Base-by-base conservation (phyloP, 305 asterid species). In the Vinca major region DNA sequence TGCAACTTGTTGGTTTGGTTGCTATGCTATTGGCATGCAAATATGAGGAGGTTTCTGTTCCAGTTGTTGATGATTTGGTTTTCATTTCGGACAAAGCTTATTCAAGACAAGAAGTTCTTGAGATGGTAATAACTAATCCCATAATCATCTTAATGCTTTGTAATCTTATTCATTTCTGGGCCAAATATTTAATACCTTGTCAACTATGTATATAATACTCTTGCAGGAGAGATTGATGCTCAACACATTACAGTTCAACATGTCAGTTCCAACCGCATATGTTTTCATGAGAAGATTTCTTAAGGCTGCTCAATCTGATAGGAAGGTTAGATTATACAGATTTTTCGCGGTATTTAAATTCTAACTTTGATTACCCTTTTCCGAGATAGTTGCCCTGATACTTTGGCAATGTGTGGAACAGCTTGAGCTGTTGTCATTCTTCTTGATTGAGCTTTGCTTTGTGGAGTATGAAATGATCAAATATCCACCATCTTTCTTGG, bases 21-120 rank as follows among this genome's bases (percentile, higher is more conserved):
- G 98, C 97, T 7, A 71, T 92, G 97, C 88, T 92, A 55, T 75
- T 92, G 50, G 96, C 98, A 0, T 88, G 96, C 91, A 92, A 90
- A 70, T 92, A 92, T 13, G 97, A 92, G 82, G 98, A 92, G 65
- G 94, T 92, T 62, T 83, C 89, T 0, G 95, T 87, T 8, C 98
- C 97, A 0, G 83, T 87, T 14, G 96, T 92, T 7, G 97, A 88
- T 58, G 98, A 92, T 76, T 66, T 92, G 72, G 77, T 92, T 37
- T 84, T 88, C 52, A 90, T 92, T 51, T 92, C 98, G 1, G 97
- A 90, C 87, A 90, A 83, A 78, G 97, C 98, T 65, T 90, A 92
- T 65, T 55, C 89, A 14, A 87, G 95, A 73, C 80, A 73, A 69
- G 90, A 92, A 82, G 82, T 92, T 4, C 86, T 92, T 45, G 96